Evolutionary conservation across 2,329 filamentous ascomycete species (phyloP), one percentile per base, ranked within the genome.

Genomic region (Fusarium begoniae): DNA sequence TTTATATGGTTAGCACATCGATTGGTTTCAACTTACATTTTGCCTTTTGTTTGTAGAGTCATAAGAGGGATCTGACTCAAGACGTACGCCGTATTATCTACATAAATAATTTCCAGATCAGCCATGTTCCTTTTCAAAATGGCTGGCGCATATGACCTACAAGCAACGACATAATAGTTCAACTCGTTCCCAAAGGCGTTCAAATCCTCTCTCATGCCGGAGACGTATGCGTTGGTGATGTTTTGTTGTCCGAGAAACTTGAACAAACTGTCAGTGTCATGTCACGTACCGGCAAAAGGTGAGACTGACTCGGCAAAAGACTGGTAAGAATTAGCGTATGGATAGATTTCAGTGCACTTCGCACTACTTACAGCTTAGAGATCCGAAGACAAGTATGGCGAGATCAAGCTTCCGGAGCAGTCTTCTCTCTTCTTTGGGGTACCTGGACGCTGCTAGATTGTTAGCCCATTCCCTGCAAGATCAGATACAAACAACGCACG

Each of bases 11-110:
- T 14, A 14, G 4, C 10, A 18, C 8, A 2, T 22, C 7, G 0
- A 0, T 13, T 30, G 4, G 6, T 4, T 2, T 0, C 2, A 0
- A 22, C 48, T 37, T n/a, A 47, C 60, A 65, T 24, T 18, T 65
- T 66, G 3, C 63, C 63, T 26, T 66, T 66, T 3, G 63, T 66
- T 22, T 66, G 63, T 2, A 66, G 10, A 0, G 63, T 66, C 63
- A 66, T 66, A 1, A 66, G 37, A 0, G 63, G 63, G 11, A 66
- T 66, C 8, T 66, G 63, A 1, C 63, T 61, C 5, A 66, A 9
- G 4, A 66, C 63, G 1, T 66, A 66, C 0, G 63, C 63, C 3
- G 63, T 66, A 0, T 66, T 66, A 13, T 66, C 63, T 66, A 2
- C 1, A 20, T 12, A 5, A 3, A 3, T 2, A 1, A 12, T 37